Evolutionary conservation across 2,329 filamentous ascomycete genomes (phyloP).

Genomic region (Calonectria pseudoreteaudii): DNA sequence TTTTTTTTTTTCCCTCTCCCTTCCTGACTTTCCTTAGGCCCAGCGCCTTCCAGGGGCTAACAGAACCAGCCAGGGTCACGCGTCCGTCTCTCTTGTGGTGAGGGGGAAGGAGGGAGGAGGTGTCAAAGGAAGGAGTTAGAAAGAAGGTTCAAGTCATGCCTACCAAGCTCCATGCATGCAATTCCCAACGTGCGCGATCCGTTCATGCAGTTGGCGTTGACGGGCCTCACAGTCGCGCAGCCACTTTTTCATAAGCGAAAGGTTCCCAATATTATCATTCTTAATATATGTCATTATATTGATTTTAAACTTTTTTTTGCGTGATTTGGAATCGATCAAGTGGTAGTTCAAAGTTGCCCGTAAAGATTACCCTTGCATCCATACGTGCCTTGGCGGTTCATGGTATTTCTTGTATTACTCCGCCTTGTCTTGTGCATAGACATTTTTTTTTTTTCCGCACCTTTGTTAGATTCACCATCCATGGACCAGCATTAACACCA

Average conservation of each 20-base stretch:
- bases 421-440: background rate
- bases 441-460: background rate
- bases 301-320: background rate
- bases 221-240: slow-evolving; percentile 12
- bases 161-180: slow-evolving; percentile 13
- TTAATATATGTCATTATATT: background rate
- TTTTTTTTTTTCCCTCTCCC: background rate
- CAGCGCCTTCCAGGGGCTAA: background rate
- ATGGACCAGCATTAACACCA: background rate
- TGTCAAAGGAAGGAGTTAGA: background rate
- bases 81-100: background rate
- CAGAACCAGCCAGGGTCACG: background rate
- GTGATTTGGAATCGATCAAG: background rate
- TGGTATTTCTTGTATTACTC: background rate
- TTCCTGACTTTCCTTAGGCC: background rate
- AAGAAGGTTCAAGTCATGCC: background rate
- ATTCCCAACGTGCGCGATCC: slow-evolving; percentile 13
- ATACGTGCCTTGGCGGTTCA: background rate
- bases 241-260: slow-evolving; percentile 9
- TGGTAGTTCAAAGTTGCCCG: background rate
- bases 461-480: background rate
- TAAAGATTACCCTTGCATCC: background rate
- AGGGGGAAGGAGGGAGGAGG: background rate
- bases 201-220: slow-evolving; percentile 21
- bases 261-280: background rate